phyloP scores from a whole-genome alignment of 495 filamentous ascomycete genomes.

The Bacidia gigantensis region DNA sequence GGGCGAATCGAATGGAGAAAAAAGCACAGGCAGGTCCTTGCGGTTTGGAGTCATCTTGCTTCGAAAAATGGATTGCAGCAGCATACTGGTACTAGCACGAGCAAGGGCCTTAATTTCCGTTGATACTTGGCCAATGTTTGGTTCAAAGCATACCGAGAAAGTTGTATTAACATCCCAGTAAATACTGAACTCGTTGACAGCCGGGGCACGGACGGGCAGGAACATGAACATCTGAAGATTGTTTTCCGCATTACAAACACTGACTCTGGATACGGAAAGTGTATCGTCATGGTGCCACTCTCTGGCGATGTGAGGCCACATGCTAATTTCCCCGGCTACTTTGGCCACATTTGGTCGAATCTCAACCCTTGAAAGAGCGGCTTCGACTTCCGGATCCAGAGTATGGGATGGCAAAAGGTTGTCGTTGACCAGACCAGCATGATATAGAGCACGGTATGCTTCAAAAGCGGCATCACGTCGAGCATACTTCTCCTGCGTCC shows the following conservation, averaged over 20 bases:
- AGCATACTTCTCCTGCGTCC: constrained; percentile 63
- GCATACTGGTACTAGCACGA: constrained; percentile 17
- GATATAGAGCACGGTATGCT: constrained; percentile 58
- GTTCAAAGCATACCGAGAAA: constrained; percentile 10
- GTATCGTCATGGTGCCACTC: constrained; percentile 32
- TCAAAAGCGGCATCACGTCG: constrained; percentile 74
- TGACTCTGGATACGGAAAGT: constrained; percentile 18
- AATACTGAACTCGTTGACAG: constrained; percentile 23
- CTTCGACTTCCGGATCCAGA: constrained; percentile 23
- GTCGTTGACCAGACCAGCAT: constrained; percentile 60
- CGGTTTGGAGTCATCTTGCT: constrained; percentile 16
- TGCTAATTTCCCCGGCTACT: constrained; percentile 45
- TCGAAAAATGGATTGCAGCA: constrained; percentile 25
- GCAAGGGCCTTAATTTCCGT: neutral
- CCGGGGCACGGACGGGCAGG: constrained; percentile 23
- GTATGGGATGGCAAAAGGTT: constrained; percentile 53
- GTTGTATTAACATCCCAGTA: constrained; percentile 31
- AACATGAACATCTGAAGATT: constrained; percentile 24
- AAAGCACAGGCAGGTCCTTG: constrained; percentile 25
- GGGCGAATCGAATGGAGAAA: constrained; percentile 16
- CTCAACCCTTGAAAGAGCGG: constrained; percentile 27
- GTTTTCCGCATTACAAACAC: constrained; percentile 20
- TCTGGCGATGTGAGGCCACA: constrained; percentile 49
- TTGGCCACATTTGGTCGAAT: constrained; percentile 33
- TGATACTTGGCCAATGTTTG: neutral